Percentiles rank a stretch among this genome's conserved stretches.
Evolutionary conservation across 768 basidiomycete genomes (phyloP).

Genomic region (Xanthoconium purpureum): DNA sequence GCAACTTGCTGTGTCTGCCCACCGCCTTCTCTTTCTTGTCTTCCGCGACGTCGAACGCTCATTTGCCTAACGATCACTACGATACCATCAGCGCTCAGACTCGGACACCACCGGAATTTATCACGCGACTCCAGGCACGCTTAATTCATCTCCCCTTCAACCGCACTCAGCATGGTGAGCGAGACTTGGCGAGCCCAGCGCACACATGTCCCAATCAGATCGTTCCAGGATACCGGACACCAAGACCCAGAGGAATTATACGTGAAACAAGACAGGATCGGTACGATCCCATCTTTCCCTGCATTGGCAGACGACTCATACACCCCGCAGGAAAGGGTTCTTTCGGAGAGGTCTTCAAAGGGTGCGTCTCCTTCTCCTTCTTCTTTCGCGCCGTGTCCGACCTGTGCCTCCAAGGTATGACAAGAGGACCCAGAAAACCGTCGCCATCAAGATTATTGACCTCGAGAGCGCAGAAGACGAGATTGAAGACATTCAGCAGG

Average conservation of each 20-base stretch:
- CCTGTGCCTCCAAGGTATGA: conserved; percentile 64
- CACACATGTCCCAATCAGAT: conserved; percentile 8
- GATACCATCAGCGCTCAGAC: conserved; percentile 6
- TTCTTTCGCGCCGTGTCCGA: conserved; percentile 6
- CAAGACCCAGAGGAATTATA: conserved; percentile 97
- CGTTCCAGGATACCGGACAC: conserved; percentile 54
- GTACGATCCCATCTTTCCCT: conserved; percentile 41
- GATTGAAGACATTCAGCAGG: conserved; percentile 99
- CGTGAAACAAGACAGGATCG: conserved; percentile 96
- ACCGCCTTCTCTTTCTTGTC: neutral
- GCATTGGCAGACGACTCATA: conserved; percentile 17
- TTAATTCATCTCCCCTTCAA: neutral
- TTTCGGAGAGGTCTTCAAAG: conserved; percentile 99
- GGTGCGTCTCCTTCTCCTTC: conserved; percentile 46
- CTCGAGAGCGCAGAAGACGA: conserved; percentile 99
- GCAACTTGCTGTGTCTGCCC: neutral
- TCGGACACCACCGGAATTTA: neutral
- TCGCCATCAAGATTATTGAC: conserved; percentile 99
- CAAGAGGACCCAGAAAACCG: conserved; percentile 92
- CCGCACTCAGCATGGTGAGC: conserved; percentile 19
- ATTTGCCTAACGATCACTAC: neutral
- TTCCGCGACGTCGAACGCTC: conserved; percentile 7
- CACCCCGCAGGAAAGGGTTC: conserved; percentile 82
- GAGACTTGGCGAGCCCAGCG: neutral
- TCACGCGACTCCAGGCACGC: conserved; percentile 13